Evolutionary conservation across 371 early-diverging fungal genomes (phyloP).

Genomic region (Syncephalastrum racemosum): DNA sequence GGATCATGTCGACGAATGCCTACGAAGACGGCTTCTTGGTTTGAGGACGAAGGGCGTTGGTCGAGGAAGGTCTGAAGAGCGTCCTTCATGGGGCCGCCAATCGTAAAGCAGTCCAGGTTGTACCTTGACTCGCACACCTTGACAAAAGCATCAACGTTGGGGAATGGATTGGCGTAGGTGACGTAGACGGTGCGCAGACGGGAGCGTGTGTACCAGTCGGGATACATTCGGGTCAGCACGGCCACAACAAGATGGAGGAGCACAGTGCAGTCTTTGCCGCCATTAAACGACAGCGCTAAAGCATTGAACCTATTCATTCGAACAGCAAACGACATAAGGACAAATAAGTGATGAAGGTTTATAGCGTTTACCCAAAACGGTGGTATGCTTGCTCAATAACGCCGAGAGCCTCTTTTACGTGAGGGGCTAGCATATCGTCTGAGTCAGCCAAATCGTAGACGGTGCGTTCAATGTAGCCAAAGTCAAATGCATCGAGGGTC

Average conservation of each 20-base stretch:
- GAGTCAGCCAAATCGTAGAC: constrained; percentile 44
- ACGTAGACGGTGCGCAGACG: constrained; percentile 67
- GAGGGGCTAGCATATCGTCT: constrained; percentile 34
- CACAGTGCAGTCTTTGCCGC: constrained; percentile 97
- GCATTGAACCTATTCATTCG: constrained; percentile 40
- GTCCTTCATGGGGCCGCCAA: constrained; percentile 77
- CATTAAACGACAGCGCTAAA: constrained; percentile 88
- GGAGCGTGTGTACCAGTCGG: constrained; percentile 10
- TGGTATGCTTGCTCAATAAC: constrained; percentile 68
- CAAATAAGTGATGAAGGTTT: background rate
- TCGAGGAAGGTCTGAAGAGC: constrained; percentile 74
- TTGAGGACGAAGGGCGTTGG: constrained; percentile 27
- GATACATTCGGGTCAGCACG: constrained; percentile 29
- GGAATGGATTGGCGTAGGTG: constrained; percentile 74
- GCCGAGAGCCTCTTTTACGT: constrained; percentile 51
- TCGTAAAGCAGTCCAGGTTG: constrained; percentile 62
- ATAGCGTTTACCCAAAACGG: constrained; percentile 60
- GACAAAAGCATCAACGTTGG: constrained; percentile 89
- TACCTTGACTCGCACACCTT: constrained; percentile 63
- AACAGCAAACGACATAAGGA: background rate
- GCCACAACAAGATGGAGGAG: constrained; percentile 81
- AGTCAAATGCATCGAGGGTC: constrained; percentile 35
- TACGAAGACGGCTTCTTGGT: constrained; percentile 83
- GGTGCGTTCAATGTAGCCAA: constrained; percentile 39
- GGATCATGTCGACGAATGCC: constrained; percentile 94